Conservation (phyloP, 2,329 filamentous ascomycete genomes). For the Aspergillus sp. region DNA sequence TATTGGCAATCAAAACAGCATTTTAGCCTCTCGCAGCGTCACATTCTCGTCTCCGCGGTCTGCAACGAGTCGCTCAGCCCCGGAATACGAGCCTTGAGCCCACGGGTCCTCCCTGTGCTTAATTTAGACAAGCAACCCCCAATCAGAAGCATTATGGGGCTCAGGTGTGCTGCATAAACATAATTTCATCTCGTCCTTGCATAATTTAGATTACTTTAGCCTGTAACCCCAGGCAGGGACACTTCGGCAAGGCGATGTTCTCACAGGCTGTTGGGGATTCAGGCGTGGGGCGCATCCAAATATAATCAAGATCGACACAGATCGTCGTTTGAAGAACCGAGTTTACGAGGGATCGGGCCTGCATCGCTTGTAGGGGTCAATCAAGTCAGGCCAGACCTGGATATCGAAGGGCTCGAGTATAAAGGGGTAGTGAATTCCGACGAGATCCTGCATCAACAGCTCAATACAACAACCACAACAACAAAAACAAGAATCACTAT, state of each 20-base stretch:
- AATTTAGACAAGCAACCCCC: not conserved
- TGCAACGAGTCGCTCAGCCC: not conserved
- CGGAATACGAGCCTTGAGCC: not conserved
- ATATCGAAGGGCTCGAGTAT: not conserved
- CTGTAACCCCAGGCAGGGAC: not conserved
- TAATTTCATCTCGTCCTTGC: not conserved
- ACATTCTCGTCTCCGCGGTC: not conserved
- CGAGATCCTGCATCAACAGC: not conserved
- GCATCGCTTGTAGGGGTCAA: not conserved
- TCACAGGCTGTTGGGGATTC: not conserved
- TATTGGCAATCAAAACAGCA: too few species aligned
- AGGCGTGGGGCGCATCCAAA: not conserved
- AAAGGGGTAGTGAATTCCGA: not conserved
- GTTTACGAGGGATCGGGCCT: not conserved
- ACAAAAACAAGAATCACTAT: not conserved
- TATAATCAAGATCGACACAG: slow-evolving; percentile 5
- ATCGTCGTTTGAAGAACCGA: slow-evolving; percentile 4
- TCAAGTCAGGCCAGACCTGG: not conserved
- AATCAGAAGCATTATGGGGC: not conserved
- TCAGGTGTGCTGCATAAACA: not conserved
- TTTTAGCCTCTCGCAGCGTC: not conserved
- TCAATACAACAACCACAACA: not conserved
- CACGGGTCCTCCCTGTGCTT: not conserved
- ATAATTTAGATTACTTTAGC: not conserved
- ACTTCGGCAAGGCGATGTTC: not conserved